Evolutionary conservation across 352 stramenopile genomes (phyloP).

Genomic region (Phytophthora hybrid): DNA sequence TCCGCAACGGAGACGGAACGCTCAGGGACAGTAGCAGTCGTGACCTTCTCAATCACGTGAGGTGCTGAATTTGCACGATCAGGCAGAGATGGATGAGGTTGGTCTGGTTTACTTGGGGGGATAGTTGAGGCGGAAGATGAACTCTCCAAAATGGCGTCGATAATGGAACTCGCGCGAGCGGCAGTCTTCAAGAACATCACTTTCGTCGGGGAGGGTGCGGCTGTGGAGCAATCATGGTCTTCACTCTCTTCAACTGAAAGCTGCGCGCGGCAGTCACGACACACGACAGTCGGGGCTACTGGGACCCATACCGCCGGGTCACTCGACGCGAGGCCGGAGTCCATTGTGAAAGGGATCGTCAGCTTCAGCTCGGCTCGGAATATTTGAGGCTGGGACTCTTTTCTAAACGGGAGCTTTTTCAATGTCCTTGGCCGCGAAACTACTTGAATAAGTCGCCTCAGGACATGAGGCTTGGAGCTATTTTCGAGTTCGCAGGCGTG

Average conservation of each 20-base stretch:
- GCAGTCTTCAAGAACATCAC: slow-evolving; percentile 32
- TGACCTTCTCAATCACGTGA: background rate
- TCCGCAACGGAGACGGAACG: slow-evolving; percentile 23
- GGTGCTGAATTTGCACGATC: slow-evolving; percentile 10
- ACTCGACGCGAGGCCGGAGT: slow-evolving; percentile 63
- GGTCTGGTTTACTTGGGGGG: background rate
- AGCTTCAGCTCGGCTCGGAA: background rate
- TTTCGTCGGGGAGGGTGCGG: slow-evolving; percentile 27
- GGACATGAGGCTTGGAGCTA: slow-evolving; percentile 10
- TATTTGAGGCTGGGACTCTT: background rate
- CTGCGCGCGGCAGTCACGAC: slow-evolving; percentile 59
- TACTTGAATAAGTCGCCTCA: background rate
- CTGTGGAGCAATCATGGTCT: slow-evolving; percentile 61
- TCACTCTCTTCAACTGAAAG: slow-evolving; percentile 71
- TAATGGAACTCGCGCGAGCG: slow-evolving; percentile 41
- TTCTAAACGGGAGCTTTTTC: background rate
- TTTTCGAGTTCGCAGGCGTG: slow-evolving; percentile 9
- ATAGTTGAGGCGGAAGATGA: background rate
- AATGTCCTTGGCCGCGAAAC: background rate
- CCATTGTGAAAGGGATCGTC: slow-evolving; percentile 41
- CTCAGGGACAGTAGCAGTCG: background rate
- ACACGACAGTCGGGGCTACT: slow-evolving; percentile 49
- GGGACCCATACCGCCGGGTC: slow-evolving; percentile 25
- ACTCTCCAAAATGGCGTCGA: slow-evolving; percentile 52
- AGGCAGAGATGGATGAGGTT: slow-evolving; percentile 1